Evolutionary conservation across 208 protist species (phyloP), one percentile per base, ranked within the genome.

Genomic region (Trypanosoma lewisi): DNA sequence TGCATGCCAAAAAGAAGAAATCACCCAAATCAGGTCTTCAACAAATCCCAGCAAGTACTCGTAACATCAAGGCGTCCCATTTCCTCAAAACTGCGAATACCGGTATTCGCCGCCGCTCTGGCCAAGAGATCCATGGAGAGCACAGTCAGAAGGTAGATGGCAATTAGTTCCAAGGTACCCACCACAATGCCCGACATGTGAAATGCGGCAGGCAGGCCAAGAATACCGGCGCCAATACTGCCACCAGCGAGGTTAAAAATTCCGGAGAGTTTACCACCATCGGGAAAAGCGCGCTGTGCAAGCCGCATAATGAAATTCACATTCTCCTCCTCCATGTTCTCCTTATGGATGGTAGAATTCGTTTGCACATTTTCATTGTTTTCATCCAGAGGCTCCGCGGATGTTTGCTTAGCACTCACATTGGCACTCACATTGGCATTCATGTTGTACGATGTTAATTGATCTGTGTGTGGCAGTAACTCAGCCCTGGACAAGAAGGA

Each of bases 191-290:
- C 86, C 4, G 78, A 73, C 3, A 58, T 58, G 11, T 78, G 31
- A 52, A 93, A 91, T 36, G 83, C 86, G 50, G 65, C 83, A 25
- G 86, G 78, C 0, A 93, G 62, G 5, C 63, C 75, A 6, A 93
- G 73, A 51, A 87, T 86, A 52, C 86, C 83, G 11, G 81, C 86
- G 14, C 86, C 86, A 21, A 93, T 52, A 47, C 75, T 87, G 50
- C 80, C 77, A 31, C 70, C 77, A 4, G 81, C 80, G 11, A 90
- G 70, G 55, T 93, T 93, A 62, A 93, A 88, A 14, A 83, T 67
- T 39, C 79, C 83, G 14, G 70, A 79, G 33, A 73, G 37, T 30
- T 80, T 78, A 12, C 78, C 77, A 19, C 83, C 78, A 5, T 50
- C 42, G 0, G 83, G 76, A 42, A 89, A 75, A 4, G 83, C 3